phyloP scores from a whole-genome alignment of 2,329 filamentous ascomycete species.

The Apiospora aurea region DNA sequence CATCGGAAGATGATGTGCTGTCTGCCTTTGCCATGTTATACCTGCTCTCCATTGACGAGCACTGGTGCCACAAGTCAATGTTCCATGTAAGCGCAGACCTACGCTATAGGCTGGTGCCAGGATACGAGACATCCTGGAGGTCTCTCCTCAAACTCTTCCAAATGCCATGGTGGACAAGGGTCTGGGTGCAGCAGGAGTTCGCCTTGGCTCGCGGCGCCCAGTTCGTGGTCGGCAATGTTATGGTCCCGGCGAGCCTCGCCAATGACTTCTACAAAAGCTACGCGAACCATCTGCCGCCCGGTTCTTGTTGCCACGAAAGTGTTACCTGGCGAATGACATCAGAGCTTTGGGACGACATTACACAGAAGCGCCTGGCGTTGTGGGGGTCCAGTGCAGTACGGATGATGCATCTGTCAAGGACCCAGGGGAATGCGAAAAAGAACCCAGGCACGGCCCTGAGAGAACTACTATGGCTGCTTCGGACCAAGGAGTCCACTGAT shows the following conservation, averaged over 20 bases:
- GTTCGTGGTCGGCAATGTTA: conserved; percentile 24
- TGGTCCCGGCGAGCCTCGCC: not conserved
- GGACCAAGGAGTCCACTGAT: conserved; percentile 25
- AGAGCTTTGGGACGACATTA: conserved; percentile 6
- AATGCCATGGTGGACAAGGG: conserved; percentile 27
- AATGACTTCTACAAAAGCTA: not conserved
- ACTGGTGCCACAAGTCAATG: conserved; percentile 16
- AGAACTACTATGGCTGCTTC: conserved; percentile 14
- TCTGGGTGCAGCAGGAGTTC: conserved; percentile 28
- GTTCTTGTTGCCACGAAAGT: conserved; percentile 23
- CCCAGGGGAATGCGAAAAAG: not conserved
- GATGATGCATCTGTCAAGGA: not conserved
- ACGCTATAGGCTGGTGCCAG: conserved; percentile 10
- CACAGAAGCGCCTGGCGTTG: conserved; percentile 2
- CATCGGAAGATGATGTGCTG: not conserved
- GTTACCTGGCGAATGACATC: conserved; percentile 17
- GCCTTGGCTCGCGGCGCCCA: conserved; percentile 22
- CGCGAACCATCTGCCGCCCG: conserved; percentile 5
- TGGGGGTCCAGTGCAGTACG: not conserved
- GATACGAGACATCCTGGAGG: conserved; percentile 21
- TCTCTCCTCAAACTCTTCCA: conserved; percentile 23
- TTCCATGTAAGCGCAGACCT: conserved; percentile 22
- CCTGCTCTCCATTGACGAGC: conserved; percentile 18
- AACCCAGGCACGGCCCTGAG: conserved; percentile 4
- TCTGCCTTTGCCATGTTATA: conserved; percentile 15